Percentiles rank a stretch among this genome's conserved stretches.
Conservation (phyloP, 371 early-diverging fungal genomes). For the Batkoa obscura region DNA sequence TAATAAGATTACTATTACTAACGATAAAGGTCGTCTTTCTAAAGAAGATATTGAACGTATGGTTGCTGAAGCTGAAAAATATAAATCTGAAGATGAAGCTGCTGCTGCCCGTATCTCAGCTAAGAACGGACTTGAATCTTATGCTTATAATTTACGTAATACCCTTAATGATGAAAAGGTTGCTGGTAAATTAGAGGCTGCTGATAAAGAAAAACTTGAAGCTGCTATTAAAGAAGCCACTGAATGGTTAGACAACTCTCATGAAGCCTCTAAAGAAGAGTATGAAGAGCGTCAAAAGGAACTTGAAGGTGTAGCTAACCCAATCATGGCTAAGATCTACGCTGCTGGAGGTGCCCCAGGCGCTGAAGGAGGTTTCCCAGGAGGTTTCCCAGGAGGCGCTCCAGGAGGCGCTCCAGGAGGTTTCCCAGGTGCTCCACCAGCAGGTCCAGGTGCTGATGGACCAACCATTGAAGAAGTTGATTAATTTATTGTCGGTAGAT, state of each 20-base stretch:
- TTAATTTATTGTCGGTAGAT: neutral
- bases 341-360: slow-evolving; percentile 39
- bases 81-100: slow-evolving; percentile 86
- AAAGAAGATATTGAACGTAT: slow-evolving; percentile 95
- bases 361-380: slow-evolving; percentile 30
- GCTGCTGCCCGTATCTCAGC: slow-evolving; percentile 53
- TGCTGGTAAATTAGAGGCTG: slow-evolving; percentile 51
- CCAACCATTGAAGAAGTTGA: slow-evolving; percentile 7
- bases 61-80: slow-evolving; percentile 91
- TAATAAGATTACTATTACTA: slow-evolving; percentile 94
- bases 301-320: slow-evolving; percentile 84
- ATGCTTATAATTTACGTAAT: slow-evolving; percentile 73
- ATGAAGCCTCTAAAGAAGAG: slow-evolving; percentile 86
- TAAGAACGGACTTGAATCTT: slow-evolving; percentile 65
- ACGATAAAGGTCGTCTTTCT: slow-evolving; percentile 94
- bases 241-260: slow-evolving; percentile 72
- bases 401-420: slow-evolving; percentile 40
- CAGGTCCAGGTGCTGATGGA: slow-evolving; percentile 4
- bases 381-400: slow-evolving; percentile 12
- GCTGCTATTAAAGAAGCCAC: slow-evolving; percentile 66
- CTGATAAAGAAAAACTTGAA: slow-evolving; percentile 68
- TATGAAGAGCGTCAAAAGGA: slow-evolving; percentile 86
- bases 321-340: slow-evolving; percentile 87
- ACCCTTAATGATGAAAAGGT: slow-evolving; percentile 72
- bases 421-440: slow-evolving; percentile 18